A percentile compares a stretch with the other conserved stretches of the same genome.
Evolutionary conservation across 192 early-diverging fungal genomes (phyloP).

Genomic region (Coemansia guatemalensis): DNA sequence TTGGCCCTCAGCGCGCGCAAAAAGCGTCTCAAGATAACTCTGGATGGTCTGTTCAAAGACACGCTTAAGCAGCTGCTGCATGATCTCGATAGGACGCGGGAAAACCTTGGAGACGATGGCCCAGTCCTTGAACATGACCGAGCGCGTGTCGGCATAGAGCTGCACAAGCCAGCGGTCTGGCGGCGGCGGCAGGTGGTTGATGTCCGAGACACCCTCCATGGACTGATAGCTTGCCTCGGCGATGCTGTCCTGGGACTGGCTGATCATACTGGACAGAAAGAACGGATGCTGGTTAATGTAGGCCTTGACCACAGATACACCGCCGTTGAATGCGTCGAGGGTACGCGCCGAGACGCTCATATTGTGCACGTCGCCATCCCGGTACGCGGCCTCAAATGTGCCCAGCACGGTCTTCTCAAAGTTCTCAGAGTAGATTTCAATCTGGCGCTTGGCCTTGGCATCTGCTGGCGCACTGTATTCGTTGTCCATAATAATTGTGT

Average conservation of each 20-base stretch:
- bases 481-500: constrained; percentile 61
- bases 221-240: constrained; percentile 51
- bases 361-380: constrained; percentile 63
- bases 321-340: constrained; percentile 93
- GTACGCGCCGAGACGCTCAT: constrained; percentile 82
- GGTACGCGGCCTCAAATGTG: constrained; percentile 85
- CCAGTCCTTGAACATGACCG: constrained; percentile 85
- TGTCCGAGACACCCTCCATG: constrained; percentile 48
- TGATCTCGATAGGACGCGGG: constrained; percentile 83
- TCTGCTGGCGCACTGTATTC: constrained; percentile 44
- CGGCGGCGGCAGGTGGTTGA: constrained; percentile 55
- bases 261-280: constrained; percentile 80
- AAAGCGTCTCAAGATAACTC: constrained; percentile 80
- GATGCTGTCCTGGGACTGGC: constrained; percentile 56
- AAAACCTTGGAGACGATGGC: constrained; percentile 92
- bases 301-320: constrained; percentile 87
- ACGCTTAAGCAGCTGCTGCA: constrained; percentile 92
- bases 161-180: constrained; percentile 70
- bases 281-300: constrained; percentile 99
- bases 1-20: constrained; percentile 66
- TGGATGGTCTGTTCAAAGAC: constrained; percentile 97
- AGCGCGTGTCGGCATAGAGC: constrained; percentile 82
- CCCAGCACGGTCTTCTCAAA: constrained; percentile 88
- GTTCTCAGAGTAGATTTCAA: constrained; percentile 91
- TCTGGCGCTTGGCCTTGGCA: constrained; percentile 71